Percentiles rank a stretch among this genome's conserved stretches.
Evolutionary conservation across 495 filamentous ascomycete genomes (phyloP).

Genomic region (Penicillium diatomitis): DNA sequence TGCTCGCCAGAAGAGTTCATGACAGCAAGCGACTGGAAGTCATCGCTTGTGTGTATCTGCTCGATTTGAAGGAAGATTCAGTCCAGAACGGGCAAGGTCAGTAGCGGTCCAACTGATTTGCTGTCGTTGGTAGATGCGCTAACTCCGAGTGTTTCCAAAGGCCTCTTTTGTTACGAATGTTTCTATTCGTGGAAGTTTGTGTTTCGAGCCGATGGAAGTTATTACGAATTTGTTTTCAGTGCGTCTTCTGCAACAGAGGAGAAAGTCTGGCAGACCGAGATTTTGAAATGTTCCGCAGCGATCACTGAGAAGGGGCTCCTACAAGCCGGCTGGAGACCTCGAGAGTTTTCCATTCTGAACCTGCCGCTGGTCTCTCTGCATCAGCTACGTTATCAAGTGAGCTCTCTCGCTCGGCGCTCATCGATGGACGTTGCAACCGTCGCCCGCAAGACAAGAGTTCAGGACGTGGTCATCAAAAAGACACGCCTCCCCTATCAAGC

Average conservation of each 20-base stretch:
- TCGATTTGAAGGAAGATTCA: constrained; percentile 63
- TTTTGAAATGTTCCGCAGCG: constrained; percentile 23
- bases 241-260: constrained; percentile 81
- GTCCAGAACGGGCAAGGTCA: constrained; percentile 77
- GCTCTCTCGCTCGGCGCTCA: constrained; percentile 63
- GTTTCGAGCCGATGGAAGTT: constrained; percentile 66
- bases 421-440: constrained; percentile 73
- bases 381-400: constrained; percentile 59
- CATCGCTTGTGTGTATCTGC: constrained; percentile 63
- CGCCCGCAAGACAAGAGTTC: constrained; percentile 45
- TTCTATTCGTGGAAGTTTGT: constrained; percentile 89
- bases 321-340: constrained; percentile 17
- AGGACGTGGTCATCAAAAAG: constrained; percentile 81
- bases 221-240: constrained; percentile 80
- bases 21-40: constrained; percentile 56
- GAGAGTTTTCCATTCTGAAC: constrained; percentile 43
- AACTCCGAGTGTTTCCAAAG: constrained; percentile 30
- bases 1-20: constrained; percentile 61
- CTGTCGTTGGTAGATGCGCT: neutral
- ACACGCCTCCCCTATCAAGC: constrained; percentile 61
- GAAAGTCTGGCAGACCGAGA: constrained; percentile 55
- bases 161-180: constrained; percentile 75
- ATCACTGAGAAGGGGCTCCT: constrained; percentile 9
- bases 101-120: neutral
- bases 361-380: constrained; percentile 68